Evolutionary conservation across 345 rosid species (phyloP), one percentile per base, ranked within the genome.

Genomic region (Heritiera littoralis): DNA sequence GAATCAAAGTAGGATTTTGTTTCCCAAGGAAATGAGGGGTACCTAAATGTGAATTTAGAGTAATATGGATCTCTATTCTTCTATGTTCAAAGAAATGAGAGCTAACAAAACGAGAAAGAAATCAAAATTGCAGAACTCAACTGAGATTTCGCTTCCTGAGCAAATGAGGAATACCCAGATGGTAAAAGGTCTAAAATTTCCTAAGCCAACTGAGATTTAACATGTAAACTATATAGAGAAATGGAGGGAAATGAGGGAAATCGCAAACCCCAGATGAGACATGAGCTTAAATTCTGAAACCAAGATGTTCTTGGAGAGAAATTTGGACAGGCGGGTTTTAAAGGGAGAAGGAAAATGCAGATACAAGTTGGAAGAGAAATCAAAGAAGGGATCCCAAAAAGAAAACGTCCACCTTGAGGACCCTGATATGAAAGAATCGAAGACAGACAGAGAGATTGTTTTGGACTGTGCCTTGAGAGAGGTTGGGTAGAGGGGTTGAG

Each of bases 271-370:
- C 45, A 41, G 30, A 68, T 55, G 43, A 68, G 30, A 68, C 46
- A 14, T 58, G 54, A 23, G 15, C 7, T 17, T 5, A 20, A 69
- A 14, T 58, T 49, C 17, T 41, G 28, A 45, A 78, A 46, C 63
- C 30, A 30, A 69, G 51, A 46, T 14, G 52, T 48, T 10, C 49
- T 10, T 49, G 54, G 48, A 72, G 63, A 49, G 73, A 10, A 60
- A 5, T 17, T 51, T 35, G 78, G 80, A 77, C 2, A 58, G 51
- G 11, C 46, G 55, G 66, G n/a, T 55, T 67, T 52, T 43, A 79
- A 51, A 79, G 3, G 43, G 20, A 15, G 79, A 74, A 54, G 1
- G 64, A 74, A 51, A 43, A 43, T 77, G 77, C 71, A 78, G 76
- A 73, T 35, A 54, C 32, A 77, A 63, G 52, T 35, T 14, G 60